Conservation (phyloP, 2,329 filamentous ascomycete species). For the Proliferodiscus dingleyae region DNA sequence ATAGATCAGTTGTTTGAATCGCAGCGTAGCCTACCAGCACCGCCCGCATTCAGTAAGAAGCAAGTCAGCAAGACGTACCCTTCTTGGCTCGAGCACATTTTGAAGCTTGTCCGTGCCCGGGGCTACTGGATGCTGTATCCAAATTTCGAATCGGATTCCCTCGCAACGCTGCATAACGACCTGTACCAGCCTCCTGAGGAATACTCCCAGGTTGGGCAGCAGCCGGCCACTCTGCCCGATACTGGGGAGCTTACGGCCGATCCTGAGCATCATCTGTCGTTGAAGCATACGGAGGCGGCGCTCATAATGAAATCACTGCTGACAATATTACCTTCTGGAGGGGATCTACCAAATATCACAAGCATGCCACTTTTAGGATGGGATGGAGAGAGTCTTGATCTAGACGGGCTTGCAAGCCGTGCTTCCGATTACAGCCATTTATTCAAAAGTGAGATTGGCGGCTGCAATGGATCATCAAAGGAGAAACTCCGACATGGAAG, state of each 20-base stretch:
- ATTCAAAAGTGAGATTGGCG: constrained; percentile 64
- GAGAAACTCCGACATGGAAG: constrained; percentile 15
- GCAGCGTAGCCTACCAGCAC: constrained; percentile 32
- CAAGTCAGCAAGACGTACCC: constrained; percentile 64
- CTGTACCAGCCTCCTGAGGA: constrained; percentile 70
- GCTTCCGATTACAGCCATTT: constrained; percentile 48
- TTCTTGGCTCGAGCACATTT: constrained; percentile 71
- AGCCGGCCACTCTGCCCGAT: constrained; percentile 10
- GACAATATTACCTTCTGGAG: constrained; percentile 42
- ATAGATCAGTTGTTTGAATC: constrained; percentile 43
- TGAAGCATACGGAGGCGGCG: constrained; percentile 27
- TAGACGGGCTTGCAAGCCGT: no score
- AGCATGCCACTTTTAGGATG: constrained; percentile 58
- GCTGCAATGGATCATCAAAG: constrained; percentile 43
- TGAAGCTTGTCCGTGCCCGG: constrained; percentile 69
- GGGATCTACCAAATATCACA: constrained; percentile 39
- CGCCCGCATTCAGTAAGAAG: constrained; percentile 46
- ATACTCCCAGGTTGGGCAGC: constrained; percentile 34
- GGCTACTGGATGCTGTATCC: constrained; percentile 82
- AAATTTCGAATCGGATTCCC: constrained; percentile 42
- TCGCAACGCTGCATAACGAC: constrained; percentile 76
- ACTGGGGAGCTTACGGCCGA: constrained; percentile 26
- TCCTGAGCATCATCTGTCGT: constrained; percentile 22
- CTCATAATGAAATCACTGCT: constrained; percentile 46
- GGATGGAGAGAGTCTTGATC: constrained; percentile 48